These are phyloP conservation scores for Trichomonascaceae sp. DNA, from an alignment of 1,139 yeast genomes.

Conservation along the genomic window DNA sequence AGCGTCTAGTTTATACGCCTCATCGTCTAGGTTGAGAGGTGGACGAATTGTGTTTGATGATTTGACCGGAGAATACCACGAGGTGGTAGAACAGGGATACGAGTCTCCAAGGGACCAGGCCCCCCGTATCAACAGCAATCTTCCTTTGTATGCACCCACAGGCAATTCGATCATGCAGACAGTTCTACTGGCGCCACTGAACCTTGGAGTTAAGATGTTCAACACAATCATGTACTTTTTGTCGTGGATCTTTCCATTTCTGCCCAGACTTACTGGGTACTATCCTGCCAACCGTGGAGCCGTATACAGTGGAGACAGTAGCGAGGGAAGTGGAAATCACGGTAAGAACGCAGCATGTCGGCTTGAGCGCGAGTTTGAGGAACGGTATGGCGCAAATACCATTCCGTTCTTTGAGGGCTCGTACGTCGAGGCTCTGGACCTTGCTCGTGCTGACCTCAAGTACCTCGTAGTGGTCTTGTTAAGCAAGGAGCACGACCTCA, in stretches of 20 bases:
- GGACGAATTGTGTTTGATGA: too few relatives aligned
- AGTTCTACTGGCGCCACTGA: slow-evolving; percentile 22
- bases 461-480: slow-evolving; percentile 66
- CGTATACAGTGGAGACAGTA: slow-evolving; percentile 20
- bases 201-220: slow-evolving; percentile 20
- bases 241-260: slow-evolving; percentile 23
- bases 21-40: too few relatives aligned
- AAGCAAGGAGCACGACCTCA: slow-evolving; percentile 58
- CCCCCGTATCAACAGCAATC: slow-evolving; percentile 12
- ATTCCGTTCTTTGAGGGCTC: slow-evolving; percentile 50
- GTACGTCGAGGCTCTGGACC: slow-evolving; percentile 58
- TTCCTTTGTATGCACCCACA: slow-evolving; percentile 12
- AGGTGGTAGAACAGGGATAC: background rate
- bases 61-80: too few relatives aligned
- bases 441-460: slow-evolving; percentile 52
- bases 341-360: slow-evolving; percentile 30
- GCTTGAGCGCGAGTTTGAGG: slow-evolving; percentile 29
- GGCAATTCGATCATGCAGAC: slow-evolving; percentile 18
- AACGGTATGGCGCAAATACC: slow-evolving; percentile 15
- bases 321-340: slow-evolving; percentile 21
- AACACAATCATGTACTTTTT: slow-evolving; percentile 21
- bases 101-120: slow-evolving; percentile 8
- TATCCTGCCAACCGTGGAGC: slow-evolving; percentile 24
- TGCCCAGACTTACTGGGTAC: slow-evolving; percentile 26
- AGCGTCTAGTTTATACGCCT: background rate